Conservation (phyloP, 345 rosid species). For the Turnera subulata region DNA sequence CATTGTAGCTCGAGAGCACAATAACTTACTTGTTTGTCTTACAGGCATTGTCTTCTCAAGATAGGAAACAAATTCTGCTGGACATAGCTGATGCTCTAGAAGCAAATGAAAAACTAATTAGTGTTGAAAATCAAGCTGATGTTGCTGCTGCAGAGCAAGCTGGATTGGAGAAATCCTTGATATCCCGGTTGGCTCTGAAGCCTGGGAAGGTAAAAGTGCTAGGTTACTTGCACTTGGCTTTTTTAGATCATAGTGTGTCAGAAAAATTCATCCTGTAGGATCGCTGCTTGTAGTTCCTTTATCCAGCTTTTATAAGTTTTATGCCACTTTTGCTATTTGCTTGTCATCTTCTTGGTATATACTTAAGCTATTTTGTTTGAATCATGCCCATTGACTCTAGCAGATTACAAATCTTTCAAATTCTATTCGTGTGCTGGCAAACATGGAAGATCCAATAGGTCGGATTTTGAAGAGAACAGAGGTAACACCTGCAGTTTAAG, state of each 20-base stretch:
- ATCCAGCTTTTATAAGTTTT: background rate
- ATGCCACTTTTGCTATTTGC: background rate
- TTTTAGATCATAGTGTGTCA: background rate
- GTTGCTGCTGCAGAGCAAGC: conserved; percentile 66
- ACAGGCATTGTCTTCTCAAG: conserved; percentile 67
- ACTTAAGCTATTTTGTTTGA: conserved; percentile 5
- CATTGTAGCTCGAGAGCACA: conserved; percentile 6
- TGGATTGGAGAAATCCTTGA: conserved; percentile 74
- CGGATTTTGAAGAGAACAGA: conserved; percentile 75
- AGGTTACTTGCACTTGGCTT: background rate
- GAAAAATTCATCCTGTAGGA: no score
- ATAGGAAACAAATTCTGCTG: conserved; percentile 67
- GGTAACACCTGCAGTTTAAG: conserved; percentile 40
- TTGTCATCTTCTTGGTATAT: conserved; percentile 1
- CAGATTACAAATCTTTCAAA: conserved; percentile 78
- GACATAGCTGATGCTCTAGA: conserved; percentile 80
- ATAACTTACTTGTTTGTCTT: conserved; percentile 22
- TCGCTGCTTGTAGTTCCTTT: conserved; percentile 9
- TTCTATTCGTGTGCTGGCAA: conserved; percentile 78
- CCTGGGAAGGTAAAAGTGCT: conserved; percentile 68
- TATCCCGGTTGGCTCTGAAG: conserved; percentile 77
- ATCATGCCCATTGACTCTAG: conserved; percentile 10
- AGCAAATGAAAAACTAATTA: conserved; percentile 65
- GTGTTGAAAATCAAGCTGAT: conserved; percentile 73
- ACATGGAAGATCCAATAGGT: conserved; percentile 96